Percentiles rank a stretch among this genome's conserved stretches.
Conservation (phyloP, 345 rosid genomes). For the Brassica juncea region DNA sequence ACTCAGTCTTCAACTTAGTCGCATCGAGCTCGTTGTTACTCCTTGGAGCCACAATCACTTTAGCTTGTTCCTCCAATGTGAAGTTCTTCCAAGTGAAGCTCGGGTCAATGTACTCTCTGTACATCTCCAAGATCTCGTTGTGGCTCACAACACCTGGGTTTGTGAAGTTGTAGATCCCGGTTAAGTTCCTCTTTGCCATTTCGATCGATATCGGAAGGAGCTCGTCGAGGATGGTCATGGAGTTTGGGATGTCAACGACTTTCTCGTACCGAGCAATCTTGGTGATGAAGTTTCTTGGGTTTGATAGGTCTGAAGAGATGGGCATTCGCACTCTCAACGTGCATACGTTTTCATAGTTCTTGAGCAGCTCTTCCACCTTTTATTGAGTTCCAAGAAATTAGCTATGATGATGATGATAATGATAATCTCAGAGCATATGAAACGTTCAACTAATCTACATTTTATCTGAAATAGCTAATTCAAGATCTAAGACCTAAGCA, state of each 20-base stretch:
- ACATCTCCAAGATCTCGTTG: conserved; percentile 90
- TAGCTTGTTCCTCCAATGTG: conserved; percentile 84
- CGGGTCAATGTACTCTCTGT: conserved; percentile 63
- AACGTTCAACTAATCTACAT: background rate
- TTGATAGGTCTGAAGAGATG: conserved; percentile 72
- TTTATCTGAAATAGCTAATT: background rate
- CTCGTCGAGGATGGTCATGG: conserved; percentile 90
- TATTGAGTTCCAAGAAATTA: background rate
- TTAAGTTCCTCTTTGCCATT: conserved; percentile 95
- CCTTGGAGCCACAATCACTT: conserved; percentile 85
- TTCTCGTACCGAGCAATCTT: conserved; percentile 80
- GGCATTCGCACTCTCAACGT: conserved; percentile 94
- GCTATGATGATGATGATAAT: background rate
- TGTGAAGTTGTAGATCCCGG: conserved; percentile 87
- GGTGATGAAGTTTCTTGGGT: conserved; percentile 87
- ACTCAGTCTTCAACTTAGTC: conserved; percentile 67
- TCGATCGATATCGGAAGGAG: conserved; percentile 85
- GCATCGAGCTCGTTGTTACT: conserved; percentile 95
- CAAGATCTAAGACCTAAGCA: conserved; percentile 1
- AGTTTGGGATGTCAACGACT: conserved; percentile 89
- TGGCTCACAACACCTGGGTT: conserved; percentile 92
- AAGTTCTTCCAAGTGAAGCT: conserved; percentile 84
- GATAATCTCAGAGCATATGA: background rate
- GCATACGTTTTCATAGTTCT: conserved; percentile 83
- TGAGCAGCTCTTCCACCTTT: conserved; percentile 77